Conservation (phyloP, 805 yeast species). For the Yarrowia porcina region DNA sequence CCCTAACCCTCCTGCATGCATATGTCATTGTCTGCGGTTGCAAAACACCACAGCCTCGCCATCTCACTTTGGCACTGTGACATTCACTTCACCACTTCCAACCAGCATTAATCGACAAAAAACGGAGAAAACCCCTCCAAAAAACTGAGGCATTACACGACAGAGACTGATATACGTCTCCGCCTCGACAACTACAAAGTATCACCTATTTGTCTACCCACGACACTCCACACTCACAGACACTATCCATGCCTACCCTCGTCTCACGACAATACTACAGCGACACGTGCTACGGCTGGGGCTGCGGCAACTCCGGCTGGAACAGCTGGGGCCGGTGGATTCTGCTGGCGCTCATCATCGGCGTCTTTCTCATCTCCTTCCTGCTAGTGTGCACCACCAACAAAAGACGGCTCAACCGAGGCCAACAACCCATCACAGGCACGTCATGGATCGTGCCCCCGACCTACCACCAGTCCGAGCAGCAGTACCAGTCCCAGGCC, state of each 20-base stretch:
- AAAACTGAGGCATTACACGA: no score
- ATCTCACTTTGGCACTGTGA: constrained; percentile 29
- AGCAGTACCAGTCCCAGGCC: constrained; percentile 43
- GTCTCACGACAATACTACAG: constrained; percentile 19
- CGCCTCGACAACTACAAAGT: neutral
- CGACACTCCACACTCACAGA: no score
- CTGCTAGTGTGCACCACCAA: constrained; percentile 33
- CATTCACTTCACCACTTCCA: neutral
- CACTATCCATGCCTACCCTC: no score
- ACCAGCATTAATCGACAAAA: no score
- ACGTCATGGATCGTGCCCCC: constrained; percentile 90
- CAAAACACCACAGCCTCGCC: constrained; percentile 12
- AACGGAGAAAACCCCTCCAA: no score
- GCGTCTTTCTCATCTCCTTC: constrained; percentile 31
- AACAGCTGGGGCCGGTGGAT: constrained; percentile 41
- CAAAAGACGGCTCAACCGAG: constrained; percentile 35
- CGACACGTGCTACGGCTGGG: constrained; percentile 26
- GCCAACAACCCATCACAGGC: constrained; percentile 62
- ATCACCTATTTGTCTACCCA: no score
- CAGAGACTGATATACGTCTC: no score
- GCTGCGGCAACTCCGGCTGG: constrained; percentile 33
- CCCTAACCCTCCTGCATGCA: constrained; percentile 1
- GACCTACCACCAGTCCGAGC: constrained; percentile 55
- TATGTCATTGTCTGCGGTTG: constrained; percentile 4
- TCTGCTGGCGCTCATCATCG: constrained; percentile 35